These are phyloP conservation scores for Podospora tetraspora DNA, from an alignment of 495 filamentous ascomycete species.

Conservation along the genomic window DNA sequence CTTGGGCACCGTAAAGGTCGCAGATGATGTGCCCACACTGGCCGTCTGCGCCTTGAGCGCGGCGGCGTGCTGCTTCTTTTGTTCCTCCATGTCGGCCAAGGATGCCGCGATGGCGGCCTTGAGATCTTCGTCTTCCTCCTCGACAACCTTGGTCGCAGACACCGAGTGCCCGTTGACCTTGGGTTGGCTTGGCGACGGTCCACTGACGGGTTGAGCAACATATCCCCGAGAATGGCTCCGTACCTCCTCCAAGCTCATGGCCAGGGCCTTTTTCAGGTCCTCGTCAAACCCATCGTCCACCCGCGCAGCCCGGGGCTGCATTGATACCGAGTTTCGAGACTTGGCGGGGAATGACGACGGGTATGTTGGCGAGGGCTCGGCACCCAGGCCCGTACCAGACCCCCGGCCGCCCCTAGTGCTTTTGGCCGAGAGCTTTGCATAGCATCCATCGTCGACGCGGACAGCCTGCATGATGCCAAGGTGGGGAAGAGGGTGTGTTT, in stretches of 20 bases:
- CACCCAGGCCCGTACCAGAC: conserved; percentile 16
- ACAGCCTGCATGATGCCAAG: conserved; percentile 88
- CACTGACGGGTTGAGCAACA: conserved; percentile 37
- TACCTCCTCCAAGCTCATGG: conserved; percentile 95
- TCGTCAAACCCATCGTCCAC: conserved; percentile 86
- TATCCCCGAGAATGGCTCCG: conserved; percentile 53
- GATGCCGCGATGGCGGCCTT: conserved; percentile 96
- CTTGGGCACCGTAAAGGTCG: conserved; percentile 57
- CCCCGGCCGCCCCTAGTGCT: conserved; percentile 36
- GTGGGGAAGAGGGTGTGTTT: conserved; percentile 81
- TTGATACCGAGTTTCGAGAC: conserved; percentile 42
- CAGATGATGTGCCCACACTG: conserved; percentile 32
- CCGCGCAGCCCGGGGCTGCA: conserved; percentile 86
- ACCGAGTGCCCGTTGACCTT: conserved; percentile 38
- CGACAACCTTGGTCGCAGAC: conserved; percentile 44
- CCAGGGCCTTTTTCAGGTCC: conserved; percentile 83
- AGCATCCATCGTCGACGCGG: conserved; percentile 94
- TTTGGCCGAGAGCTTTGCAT: conserved; percentile 78
- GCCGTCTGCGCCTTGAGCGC: conserved; percentile 68
- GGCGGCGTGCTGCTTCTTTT: conserved; percentile 84
- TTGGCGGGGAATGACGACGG: conserved; percentile 38
- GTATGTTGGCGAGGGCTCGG: conserved; percentile 28
- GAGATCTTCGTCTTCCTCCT: conserved; percentile 87
- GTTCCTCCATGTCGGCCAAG: conserved; percentile 95
- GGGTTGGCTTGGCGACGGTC: conserved; percentile 24